Conservation (phyloP, 1,139 yeast species). For the Arxiozyma slooffiae region DNA sequence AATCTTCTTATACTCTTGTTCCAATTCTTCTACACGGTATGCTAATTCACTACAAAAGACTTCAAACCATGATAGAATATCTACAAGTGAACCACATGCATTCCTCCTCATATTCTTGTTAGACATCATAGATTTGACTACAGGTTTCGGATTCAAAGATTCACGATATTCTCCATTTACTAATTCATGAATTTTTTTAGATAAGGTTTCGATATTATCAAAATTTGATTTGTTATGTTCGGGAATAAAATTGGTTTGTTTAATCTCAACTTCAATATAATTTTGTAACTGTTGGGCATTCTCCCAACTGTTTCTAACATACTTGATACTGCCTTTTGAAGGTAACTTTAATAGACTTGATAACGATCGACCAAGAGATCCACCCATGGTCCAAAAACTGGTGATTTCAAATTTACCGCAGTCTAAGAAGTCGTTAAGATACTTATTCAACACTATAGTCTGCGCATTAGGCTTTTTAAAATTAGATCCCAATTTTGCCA, state of each 20-base stretch:
- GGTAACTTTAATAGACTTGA: constrained; percentile 40
- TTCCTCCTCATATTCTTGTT: constrained; percentile 62
- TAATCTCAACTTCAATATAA: constrained; percentile 23
- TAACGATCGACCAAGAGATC: constrained; percentile 67
- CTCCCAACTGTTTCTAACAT: constrained; percentile 40
- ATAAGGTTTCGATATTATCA: constrained; percentile 27
- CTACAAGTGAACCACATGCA: constrained; percentile 46
- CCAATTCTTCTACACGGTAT: constrained; percentile 61
- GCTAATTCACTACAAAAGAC: constrained; percentile 76
- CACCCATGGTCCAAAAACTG: constrained; percentile 88
- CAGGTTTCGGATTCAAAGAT: constrained; percentile 48
- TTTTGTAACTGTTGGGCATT: constrained; percentile 29
- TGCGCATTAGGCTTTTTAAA: constrained; percentile 79
- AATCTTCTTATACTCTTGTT: constrained; percentile 47
- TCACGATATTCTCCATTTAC: constrained; percentile 53
- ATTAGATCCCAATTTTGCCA: constrained; percentile 88
- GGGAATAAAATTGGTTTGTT: constrained; percentile 5
- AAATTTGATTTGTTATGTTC: constrained; percentile 19
- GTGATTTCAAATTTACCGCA: constrained; percentile 47
- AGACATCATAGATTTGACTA: constrained; percentile 80
- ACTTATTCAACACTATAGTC: constrained; percentile 51
- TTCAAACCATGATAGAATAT: constrained; percentile 67
- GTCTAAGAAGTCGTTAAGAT: constrained; percentile 44
- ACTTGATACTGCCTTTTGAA: constrained; percentile 35
- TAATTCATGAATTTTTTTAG: constrained; percentile 47